phyloP scores from a whole-genome alignment of 148 eudicot genomes.

The Beta vulgaris region DNA sequence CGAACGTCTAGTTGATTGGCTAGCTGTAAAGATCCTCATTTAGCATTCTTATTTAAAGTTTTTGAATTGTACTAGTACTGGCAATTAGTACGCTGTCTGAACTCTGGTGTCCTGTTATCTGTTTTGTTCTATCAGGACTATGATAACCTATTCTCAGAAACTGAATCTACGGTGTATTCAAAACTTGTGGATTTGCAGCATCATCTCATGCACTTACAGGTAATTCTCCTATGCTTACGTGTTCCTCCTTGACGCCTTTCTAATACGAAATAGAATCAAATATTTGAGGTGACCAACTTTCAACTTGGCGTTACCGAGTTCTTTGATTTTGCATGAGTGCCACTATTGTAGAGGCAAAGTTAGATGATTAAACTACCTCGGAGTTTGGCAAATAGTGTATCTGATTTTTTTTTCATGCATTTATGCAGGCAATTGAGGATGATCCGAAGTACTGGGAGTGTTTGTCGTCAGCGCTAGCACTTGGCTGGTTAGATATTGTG shows the following conservation, averaged over 20 bases:
- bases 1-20: constrained; percentile 92
- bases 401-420: constrained; percentile 18
- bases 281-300: background rate
- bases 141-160: constrained; percentile 56
- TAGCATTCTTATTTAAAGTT: constrained; percentile 9
- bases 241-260: background rate
- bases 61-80: background rate
- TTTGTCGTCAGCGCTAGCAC: constrained; percentile 72
- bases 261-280: background rate
- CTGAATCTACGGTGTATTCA: constrained; percentile 56
- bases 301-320: background rate
- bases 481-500: constrained; percentile 97
- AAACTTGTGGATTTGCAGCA: constrained; percentile 74
- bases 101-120: background rate
- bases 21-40: constrained; percentile 62
- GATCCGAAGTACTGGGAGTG: constrained; percentile 82
- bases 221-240: constrained; percentile 25
- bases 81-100: constrained; percentile 5
- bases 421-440: constrained; percentile 61
- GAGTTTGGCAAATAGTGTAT: background rate
- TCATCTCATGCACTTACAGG: constrained; percentile 63
- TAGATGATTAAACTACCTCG: background rate
- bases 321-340: background rate
- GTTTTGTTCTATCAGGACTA: constrained; percentile 50
- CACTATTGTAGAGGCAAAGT: background rate